Evolutionary conservation across 768 basidiomycete genomes (phyloP), one percentile per base, ranked within the genome.

Genomic region (Hericium alpestre): DNA sequence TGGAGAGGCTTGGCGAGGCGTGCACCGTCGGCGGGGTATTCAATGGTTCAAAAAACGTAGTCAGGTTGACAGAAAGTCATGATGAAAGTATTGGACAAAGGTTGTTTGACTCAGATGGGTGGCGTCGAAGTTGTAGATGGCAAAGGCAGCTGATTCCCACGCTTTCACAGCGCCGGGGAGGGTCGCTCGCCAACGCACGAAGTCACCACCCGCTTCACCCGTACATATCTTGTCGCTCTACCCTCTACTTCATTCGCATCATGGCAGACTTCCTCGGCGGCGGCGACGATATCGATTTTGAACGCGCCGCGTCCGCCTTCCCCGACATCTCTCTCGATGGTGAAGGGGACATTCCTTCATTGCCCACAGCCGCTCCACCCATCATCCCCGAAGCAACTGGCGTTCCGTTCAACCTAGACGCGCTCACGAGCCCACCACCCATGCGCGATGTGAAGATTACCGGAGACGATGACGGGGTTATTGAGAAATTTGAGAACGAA

Each of bases 301-400:
- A 90, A 69, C 76, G 75, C 52, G 87, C 87, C n/a, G 84, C 85
- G 32, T 82, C 86, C 58, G 85, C 85, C 13, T 93, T 92, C 70
- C 90, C 90, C 38, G 90, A 90, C 66, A 89, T 93, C 62, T 83
- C 84, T 20, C 75, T 89, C 52, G 88, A 90, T 59, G 86, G 81
- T 39, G 71, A 73, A 18, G 76, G 73, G 61, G 84, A 85, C 65
- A 65, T 87, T 23, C 76, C 80, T 47, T 53, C 68, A 18, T 63
- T 71, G 49, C 66, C 77, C 15, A 65, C 75, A 16, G 64, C 68
- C 38, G 61, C 73, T 4, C 64, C 25, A 13, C 54, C 37, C 12
- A 57, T 38, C 39, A 55, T 51, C 38, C 51, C 57, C 53, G 56
- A 67, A 25, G 65, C 64, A 20, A 20, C 18, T 10, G 16, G 43